Evolutionary conservation across 164 flowering plant genomes (phyloP).

Genomic region (Vitis labrusca): DNA sequence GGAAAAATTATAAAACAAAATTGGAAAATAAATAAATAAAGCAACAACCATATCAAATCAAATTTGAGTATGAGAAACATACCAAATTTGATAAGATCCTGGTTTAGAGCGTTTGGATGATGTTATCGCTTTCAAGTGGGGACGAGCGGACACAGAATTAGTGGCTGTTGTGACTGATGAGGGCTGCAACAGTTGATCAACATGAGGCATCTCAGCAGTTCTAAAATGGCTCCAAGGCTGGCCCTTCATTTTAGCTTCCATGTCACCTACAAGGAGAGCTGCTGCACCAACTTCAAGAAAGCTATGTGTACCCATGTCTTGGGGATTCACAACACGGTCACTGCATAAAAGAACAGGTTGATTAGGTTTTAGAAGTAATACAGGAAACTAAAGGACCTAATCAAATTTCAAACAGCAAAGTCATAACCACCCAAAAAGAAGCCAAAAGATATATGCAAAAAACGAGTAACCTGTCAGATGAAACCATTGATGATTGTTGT

Average conservation of each 20-base stretch:
- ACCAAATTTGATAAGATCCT: conserved; percentile 78
- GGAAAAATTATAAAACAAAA: not conserved
- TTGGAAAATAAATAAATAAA: not conserved
- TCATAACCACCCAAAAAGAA: not conserved
- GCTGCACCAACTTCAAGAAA: conserved; percentile 97
- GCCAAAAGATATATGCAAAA: not conserved
- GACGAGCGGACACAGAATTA: conserved; percentile 67
- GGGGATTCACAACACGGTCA: conserved; percentile 52
- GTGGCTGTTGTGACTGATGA: conserved; percentile 68
- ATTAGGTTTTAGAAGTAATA: conserved; percentile 9
- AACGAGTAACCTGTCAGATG: conserved; percentile 53
- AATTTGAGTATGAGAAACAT: conserved; percentile 25
- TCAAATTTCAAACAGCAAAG: not conserved
- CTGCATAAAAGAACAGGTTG: conserved; percentile 30
- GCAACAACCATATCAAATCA: conserved; percentile 1
- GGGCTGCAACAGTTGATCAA: conserved; percentile 83
- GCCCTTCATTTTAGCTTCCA: conserved; percentile 76
- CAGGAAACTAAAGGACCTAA: not conserved
- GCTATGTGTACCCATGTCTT: conserved; percentile 54
- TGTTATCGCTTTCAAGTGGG: conserved; percentile 89
- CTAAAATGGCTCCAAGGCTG: conserved; percentile 56
- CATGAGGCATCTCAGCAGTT: conserved; percentile 60
- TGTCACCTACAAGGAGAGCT: conserved; percentile 82
- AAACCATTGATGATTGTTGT: conserved; percentile 36
- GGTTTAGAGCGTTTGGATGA: conserved; percentile 81